Evolutionary conservation across 176 grass and related monocot genomes (phyloP), one percentile per base, ranked within the genome.

Genomic region (Oryza meridionalis): DNA sequence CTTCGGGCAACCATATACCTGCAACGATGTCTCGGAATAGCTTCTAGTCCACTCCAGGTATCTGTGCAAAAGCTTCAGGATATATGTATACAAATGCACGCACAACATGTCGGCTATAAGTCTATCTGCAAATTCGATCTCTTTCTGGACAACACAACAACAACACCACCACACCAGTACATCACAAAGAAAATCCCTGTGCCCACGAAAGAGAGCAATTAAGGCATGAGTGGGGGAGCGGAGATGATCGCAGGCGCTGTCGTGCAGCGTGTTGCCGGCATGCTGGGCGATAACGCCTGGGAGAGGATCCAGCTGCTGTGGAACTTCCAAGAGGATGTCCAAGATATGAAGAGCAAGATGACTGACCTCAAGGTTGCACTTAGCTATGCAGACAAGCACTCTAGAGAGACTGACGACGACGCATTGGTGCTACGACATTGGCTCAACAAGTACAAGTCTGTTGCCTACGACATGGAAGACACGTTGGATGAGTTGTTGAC

Each of bases 391-490:
- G 47, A 75, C 6, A 75, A 75, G 15, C 1, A 7, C 72, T 75
- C 46, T 1, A 47, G 16, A 1, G 72, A 13, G 7, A 75, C 7
- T 21, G 50, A 55, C 5, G 26, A 35, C 0, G 15, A 19, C 0
- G 69, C 4, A 55, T 11, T 2, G 14, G 47, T 77, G 11, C 50
- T 55, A 7, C 32, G 32, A 33, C 15, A 13, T 15, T 77, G 75
- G 75, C 32, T 77, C 10, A 63, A 62, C 17, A 77, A 42, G 53
- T 15, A 7, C 32, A 77, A 77, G 5, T 21, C 31, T 25, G 53
- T 11, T 40, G 74, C 75, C 49, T 77, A 77, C 11, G 13, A 63
- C 32, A 77, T 77, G 2, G 75, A 77, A n/a, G 75, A 63, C 53
- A 2, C 10, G 2, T 4, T 77, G 17, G 55, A 62, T 25, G 53